Evolutionary conservation across 805 yeast species (phyloP).

Genomic region (Candida ovalis): DNA sequence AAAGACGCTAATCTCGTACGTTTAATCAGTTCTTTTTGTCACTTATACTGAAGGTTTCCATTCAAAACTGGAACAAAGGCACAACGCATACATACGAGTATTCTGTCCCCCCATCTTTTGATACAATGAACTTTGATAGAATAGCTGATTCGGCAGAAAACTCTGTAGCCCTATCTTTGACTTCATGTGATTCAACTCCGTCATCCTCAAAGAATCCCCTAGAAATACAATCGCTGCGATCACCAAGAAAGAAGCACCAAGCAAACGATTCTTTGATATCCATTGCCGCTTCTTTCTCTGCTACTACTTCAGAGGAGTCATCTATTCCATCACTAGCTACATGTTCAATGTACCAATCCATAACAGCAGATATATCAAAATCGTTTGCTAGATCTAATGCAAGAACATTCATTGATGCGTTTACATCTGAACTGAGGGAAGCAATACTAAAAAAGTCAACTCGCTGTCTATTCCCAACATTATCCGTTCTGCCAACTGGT

Average conservation of each 20-base stretch:
- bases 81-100: no score
- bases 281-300: background rate
- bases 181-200: no score
- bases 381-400: background rate
- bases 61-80: no score
- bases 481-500: constrained; percentile 11
- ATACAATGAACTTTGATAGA: no score
- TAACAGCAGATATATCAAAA: background rate
- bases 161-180: no score
- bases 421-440: constrained; percentile 1
- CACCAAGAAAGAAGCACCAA: background rate
- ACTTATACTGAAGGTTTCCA: no score
- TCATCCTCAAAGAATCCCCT: no score
- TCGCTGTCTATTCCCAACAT: constrained; percentile 4
- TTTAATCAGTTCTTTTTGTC: no score
- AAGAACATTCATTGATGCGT: background rate
- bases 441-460: background rate
- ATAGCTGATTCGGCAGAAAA: no score
- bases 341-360: background rate
- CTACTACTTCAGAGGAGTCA: background rate
- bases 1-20: no score
- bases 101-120: no score
- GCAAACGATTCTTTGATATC: background rate
- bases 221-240: no score
- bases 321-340: background rate